A percentile compares a stretch with the other conserved stretches of the same genome.
These are phyloP conservation scores for Candida ulmi DNA, from an alignment of 805 yeast species.

Conservation along the genomic window DNA sequence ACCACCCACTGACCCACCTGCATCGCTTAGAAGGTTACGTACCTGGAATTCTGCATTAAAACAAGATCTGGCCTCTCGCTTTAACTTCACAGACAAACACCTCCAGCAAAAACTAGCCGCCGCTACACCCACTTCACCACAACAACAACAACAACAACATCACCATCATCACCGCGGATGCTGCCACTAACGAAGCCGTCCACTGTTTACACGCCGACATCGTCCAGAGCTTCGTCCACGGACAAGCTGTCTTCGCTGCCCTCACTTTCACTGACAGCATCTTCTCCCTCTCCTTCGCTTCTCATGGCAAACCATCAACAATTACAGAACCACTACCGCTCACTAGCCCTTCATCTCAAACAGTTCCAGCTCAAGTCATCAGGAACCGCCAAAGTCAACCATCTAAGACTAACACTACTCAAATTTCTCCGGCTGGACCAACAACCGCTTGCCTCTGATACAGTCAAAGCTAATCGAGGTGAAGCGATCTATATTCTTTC, in stretches of 20 bases:
- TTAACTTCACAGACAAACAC: no score
- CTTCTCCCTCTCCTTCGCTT: background rate
- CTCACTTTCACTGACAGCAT: background rate
- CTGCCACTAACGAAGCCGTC: background rate
- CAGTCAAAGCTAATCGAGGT: background rate
- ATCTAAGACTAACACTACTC: conserved; percentile 10
- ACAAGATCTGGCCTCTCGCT: no score
- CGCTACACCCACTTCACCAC: no score
- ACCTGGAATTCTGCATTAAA: no score
- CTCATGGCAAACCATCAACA: background rate
- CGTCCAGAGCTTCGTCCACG: background rate
- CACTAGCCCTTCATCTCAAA: background rate
- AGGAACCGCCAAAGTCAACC: conserved; percentile 5
- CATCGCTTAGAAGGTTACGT: no score
- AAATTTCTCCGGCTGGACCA: conserved; percentile 9
- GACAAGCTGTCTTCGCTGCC: conserved; percentile 1
- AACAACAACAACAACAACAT: background rate
- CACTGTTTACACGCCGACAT: background rate
- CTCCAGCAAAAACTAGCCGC: no score
- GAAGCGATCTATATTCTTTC: background rate
- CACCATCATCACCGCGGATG: background rate
- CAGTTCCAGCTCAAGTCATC: conserved; percentile 7
- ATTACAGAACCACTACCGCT: background rate
- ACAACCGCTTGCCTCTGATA: background rate
- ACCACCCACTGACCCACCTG: no score